These are phyloP conservation scores for Purpureocillium takamizusanense DNA, from an alignment of 2,329 filamentous ascomycete species.

Conservation along the genomic window DNA sequence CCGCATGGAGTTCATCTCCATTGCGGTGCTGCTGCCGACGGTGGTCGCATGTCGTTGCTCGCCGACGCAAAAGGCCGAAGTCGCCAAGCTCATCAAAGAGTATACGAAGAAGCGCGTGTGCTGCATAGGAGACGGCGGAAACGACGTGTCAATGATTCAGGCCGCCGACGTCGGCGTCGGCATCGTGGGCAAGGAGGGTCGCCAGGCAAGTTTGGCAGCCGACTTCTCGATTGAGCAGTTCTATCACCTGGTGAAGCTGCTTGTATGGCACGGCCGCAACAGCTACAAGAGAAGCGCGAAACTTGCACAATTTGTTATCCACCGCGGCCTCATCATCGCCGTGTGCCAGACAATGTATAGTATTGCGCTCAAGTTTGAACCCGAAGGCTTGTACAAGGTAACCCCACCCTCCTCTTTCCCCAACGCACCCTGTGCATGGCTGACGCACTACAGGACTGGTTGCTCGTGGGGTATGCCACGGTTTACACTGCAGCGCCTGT, in stretches of 20 bases:
- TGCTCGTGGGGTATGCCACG: conserved; percentile 93
- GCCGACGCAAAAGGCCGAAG: conserved; percentile 91
- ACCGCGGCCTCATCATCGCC: conserved; percentile 87
- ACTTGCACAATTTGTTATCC: conserved; percentile 95
- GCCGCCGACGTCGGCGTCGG: conserved; percentile 95
- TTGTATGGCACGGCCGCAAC: conserved; percentile 98
- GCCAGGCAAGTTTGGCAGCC: conserved; percentile 87
- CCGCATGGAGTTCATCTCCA: conserved; percentile 74
- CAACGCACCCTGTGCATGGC: background rate
- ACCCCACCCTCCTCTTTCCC: conserved; percentile 4
- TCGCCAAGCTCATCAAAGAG: conserved; percentile 81
- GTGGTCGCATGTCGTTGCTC: conserved; percentile 96
- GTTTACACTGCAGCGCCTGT: conserved; percentile 92
- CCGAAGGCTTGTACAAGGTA: conserved; percentile 81
- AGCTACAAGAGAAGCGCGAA: conserved; percentile 95
- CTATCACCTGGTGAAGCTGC: conserved; percentile 84
- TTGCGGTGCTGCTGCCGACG: conserved; percentile 79
- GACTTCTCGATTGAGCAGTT: conserved; percentile 98
- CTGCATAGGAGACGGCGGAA: conserved; percentile 96
- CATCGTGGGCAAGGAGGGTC: conserved; percentile 95
- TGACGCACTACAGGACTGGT: conserved; percentile 61
- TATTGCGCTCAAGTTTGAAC: conserved; percentile 86
- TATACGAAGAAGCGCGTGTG: conserved; percentile 92
- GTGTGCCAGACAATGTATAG: conserved; percentile 98
- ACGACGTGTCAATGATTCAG: conserved; percentile 99